A percentile compares a stretch with the other conserved stretches of the same genome.
phyloP scores from a whole-genome alignment of 75 land plant genomes.

The Pseudotsuga menziesii region DNA sequence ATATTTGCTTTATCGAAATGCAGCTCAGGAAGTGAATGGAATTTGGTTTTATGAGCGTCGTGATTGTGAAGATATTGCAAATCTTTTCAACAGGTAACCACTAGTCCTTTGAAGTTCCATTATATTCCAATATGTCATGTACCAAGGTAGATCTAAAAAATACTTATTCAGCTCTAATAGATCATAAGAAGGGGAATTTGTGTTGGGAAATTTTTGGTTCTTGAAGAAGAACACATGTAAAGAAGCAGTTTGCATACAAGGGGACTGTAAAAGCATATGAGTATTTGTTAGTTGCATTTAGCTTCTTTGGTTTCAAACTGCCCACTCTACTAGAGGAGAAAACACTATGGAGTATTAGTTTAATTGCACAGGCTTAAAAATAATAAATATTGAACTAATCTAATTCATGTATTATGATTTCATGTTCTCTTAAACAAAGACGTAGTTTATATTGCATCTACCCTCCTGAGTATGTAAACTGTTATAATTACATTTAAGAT shows the following conservation, averaged over 20 bases:
- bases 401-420: too few species aligned
- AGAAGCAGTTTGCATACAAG: neutral
- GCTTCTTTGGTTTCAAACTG: too few species aligned
- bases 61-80: slow-evolving; percentile 94
- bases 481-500: too few species aligned
- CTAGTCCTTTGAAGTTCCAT: neutral
- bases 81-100: slow-evolving; percentile 78
- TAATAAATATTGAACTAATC: too few species aligned
- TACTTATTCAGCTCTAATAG: neutral
- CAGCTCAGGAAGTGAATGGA: slow-evolving; percentile 92
- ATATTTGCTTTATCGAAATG: slow-evolving; percentile 87
- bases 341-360: too few species aligned
- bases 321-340: too few species aligned
- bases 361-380: too few species aligned
- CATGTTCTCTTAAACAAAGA: too few species aligned
- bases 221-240: neutral
- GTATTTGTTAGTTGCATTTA: too few species aligned
- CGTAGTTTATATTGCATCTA: too few species aligned
- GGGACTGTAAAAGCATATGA: too few species aligned
- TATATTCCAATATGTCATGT: neutral
- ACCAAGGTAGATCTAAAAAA: neutral
- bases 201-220: neutral
- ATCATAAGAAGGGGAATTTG: neutral
- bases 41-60: slow-evolving; percentile 94
- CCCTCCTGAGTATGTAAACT: too few species aligned